phyloP scores from a whole-genome alignment of 192 early-diverging fungal species.

The Bifiguratus adelaidae region DNA sequence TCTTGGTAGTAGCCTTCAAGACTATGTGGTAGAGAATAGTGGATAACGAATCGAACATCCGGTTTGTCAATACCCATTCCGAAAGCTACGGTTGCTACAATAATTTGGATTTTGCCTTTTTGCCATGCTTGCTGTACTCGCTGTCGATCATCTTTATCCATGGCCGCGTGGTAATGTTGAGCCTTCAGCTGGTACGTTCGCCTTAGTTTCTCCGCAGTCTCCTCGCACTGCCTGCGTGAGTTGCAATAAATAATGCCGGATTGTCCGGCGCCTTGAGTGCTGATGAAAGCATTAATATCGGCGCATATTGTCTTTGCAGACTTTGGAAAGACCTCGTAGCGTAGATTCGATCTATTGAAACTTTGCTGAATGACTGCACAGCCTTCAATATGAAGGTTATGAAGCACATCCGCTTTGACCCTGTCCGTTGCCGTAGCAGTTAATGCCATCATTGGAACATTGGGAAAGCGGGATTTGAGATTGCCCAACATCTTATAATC shows the following conservation, averaged over 20 bases:
- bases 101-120: constrained; percentile 46
- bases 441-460: constrained; percentile 61
- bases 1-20: constrained; percentile 75
- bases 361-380: constrained; percentile 68
- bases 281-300: constrained; percentile 68
- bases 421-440: constrained; percentile 78
- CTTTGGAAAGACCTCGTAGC: constrained; percentile 61
- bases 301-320: constrained; percentile 38
- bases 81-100: constrained; percentile 68
- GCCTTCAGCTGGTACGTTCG: constrained; percentile 45
- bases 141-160: constrained; percentile 67
- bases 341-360: constrained; percentile 85
- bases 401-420: constrained; percentile 74
- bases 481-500: constrained; percentile 1
- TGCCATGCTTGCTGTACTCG: constrained; percentile 82
- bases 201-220: constrained; percentile 60
- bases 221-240: constrained; percentile 70
- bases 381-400: constrained; percentile 59
- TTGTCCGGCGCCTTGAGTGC: constrained; percentile 40
- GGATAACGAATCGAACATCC: constrained; percentile 62
- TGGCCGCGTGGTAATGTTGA: constrained; percentile 81
- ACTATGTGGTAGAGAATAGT: constrained; percentile 59
- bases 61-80: constrained; percentile 67
- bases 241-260: constrained; percentile 92
- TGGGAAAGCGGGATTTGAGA: constrained; percentile 27